phyloP scores from a whole-genome alignment of 2,329 filamentous ascomycete genomes.

The Amphichorda felina region DNA sequence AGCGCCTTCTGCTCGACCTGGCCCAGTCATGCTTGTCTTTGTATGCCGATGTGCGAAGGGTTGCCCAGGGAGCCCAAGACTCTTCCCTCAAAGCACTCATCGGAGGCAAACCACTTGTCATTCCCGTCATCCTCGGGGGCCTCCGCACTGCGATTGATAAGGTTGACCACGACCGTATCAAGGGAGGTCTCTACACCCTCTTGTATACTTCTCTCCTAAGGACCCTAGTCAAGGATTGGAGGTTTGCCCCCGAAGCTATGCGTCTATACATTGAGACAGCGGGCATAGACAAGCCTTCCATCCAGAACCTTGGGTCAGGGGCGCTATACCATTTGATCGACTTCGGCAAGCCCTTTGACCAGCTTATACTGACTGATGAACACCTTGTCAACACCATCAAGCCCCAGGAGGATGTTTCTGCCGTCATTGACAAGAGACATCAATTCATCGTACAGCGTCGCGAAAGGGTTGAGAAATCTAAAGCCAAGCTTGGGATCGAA shows the following conservation, averaged over 20 bases:
- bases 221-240: slow-evolving; percentile 85
- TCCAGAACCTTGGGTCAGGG: slow-evolving; percentile 75
- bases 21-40: slow-evolving; percentile 81
- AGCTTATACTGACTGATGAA: slow-evolving; percentile 72
- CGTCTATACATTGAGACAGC: slow-evolving; percentile 82
- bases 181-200: slow-evolving; percentile 85
- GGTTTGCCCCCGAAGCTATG: slow-evolving; percentile 83
- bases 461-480: slow-evolving; percentile 69
- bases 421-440: slow-evolving; percentile 47
- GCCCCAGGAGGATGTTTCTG: slow-evolving; percentile 51
- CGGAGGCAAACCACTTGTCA: slow-evolving; percentile 77
- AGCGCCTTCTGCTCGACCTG: slow-evolving; percentile 70
- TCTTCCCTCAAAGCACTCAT: slow-evolving; percentile 87
- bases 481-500: slow-evolving; percentile 68
- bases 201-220: slow-evolving; percentile 81
- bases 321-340: slow-evolving; percentile 82
- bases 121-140: slow-evolving; percentile 72
- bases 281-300: slow-evolving; percentile 83
- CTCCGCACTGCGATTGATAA: slow-evolving; percentile 68
- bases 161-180: slow-evolving; percentile 82
- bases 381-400: slow-evolving; percentile 59
- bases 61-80: slow-evolving; percentile 84
- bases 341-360: slow-evolving; percentile 79
- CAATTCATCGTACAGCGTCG: slow-evolving; percentile 66
- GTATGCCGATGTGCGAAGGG: slow-evolving; percentile 92